phyloP scores from a whole-genome alignment of 129 eudicot species.

The Gnaphalium uliginosum region DNA sequence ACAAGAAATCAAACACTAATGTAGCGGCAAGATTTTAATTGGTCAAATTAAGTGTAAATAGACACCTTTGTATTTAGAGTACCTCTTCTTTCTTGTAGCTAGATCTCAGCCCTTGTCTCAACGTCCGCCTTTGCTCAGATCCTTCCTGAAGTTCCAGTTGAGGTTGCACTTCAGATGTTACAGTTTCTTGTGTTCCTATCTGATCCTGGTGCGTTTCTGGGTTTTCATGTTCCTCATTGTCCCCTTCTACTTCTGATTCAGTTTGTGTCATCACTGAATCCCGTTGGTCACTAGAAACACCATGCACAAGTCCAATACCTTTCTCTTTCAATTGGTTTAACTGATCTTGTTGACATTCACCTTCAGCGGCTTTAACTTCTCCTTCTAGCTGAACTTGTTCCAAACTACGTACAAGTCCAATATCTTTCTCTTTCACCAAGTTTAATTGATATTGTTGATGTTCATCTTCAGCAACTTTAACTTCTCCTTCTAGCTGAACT shows the following conservation, averaged over 20 bases:
- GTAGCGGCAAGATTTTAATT: background rate
- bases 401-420: background rate
- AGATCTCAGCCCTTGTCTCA: conserved; percentile 32
- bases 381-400: conserved; percentile 7
- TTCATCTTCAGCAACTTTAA: conserved; percentile 20
- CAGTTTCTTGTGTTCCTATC: conserved; percentile 3
- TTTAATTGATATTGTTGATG: background rate
- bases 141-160: conserved; percentile 27
- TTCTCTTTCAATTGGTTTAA: conserved; percentile 1
- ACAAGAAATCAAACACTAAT: background rate
- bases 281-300: background rate
- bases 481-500: background rate
- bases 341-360: conserved; percentile 7
- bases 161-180: conserved; percentile 4
- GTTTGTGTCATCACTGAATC: background rate
- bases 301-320: background rate
- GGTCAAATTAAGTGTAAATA: conserved; percentile 1
- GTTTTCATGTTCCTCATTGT: conserved; percentile 12
- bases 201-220: conserved; percentile 2
- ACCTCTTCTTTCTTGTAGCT: conserved; percentile 27
- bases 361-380: conserved; percentile 6
- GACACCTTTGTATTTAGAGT: conserved; percentile 31
- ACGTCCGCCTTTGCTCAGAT: conserved; percentile 20
- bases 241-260: conserved; percentile 5
- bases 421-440: conserved; percentile 13